phyloP scores from a whole-genome alignment of 108 stramenopile species.

The Conticribra weissflogii region DNA sequence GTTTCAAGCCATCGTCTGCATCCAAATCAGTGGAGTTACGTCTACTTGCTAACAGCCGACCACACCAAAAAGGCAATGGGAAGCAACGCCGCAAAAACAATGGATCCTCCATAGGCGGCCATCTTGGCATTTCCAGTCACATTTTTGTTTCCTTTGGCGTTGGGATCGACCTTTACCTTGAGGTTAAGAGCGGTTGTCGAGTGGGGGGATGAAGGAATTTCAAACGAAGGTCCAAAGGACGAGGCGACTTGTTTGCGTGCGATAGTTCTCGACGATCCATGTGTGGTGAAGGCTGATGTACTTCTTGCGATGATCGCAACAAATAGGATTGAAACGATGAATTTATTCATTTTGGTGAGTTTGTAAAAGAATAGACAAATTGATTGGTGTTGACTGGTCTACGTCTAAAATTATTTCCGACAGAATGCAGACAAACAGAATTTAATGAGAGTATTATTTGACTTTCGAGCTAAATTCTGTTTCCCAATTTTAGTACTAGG shows the following conservation, averaged over 20 bases:
- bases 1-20: no score
- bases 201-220: not conserved
- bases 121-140: constrained; percentile 39
- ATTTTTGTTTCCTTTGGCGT: constrained; percentile 36
- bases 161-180: constrained; percentile 57
- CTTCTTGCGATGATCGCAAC: constrained; percentile 5
- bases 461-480: no score
- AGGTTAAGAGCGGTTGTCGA: constrained; percentile 34
- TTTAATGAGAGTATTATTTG: no score
- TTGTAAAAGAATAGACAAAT: no score
- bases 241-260: not conserved
- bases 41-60: constrained; percentile 50
- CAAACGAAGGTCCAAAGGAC: not conserved
- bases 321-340: constrained; percentile 25
- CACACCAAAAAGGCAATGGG: constrained; percentile 56
- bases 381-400: no score
- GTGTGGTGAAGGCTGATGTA: constrained; percentile 9
- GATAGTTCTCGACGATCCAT: not conserved
- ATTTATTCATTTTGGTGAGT: constrained; percentile 29
- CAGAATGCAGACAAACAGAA: no score
- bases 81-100: constrained; percentile 43
- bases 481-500: no score
- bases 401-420: no score
- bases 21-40: no score
- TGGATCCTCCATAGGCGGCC: constrained; percentile 58